A percentile compares a stretch with the other conserved stretches of the same genome.
These are phyloP conservation scores for Camellia japonica DNA, from an alignment of 148 eudicot genomes.

Conservation along the genomic window DNA sequence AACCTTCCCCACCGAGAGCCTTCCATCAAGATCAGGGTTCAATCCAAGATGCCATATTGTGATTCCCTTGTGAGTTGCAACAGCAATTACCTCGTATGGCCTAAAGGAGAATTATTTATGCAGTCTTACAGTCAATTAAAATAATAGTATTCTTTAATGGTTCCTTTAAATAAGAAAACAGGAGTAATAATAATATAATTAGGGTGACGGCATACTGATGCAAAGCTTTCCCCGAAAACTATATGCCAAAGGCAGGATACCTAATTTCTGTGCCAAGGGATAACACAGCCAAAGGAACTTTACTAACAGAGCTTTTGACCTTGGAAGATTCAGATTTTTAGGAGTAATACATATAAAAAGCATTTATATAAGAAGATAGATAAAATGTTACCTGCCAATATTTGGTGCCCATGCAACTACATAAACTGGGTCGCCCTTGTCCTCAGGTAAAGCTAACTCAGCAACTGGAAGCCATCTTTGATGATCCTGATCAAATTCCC, in stretches of 20 bases:
- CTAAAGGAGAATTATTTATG: constrained; percentile 30
- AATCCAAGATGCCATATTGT: constrained; percentile 86
- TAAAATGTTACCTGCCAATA: constrained; percentile 67
- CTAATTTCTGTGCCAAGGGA: too few species aligned
- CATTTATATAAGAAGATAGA: neutral
- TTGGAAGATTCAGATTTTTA: neutral
- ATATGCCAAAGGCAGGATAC: too few species aligned
- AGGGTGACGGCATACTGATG: neutral
- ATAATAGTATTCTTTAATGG: neutral
- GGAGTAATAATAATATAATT: neutral
- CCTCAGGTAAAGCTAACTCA: constrained; percentile 68
- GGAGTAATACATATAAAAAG: neutral
- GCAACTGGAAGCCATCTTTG: constrained; percentile 99
- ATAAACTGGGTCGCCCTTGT: constrained; percentile 64
- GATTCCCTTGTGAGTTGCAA: constrained; percentile 79
- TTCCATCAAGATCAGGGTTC: constrained; percentile 73
- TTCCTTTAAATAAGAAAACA: neutral
- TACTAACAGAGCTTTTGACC: too few species aligned
- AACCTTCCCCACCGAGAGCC: constrained; percentile 67
- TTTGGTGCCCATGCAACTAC: constrained; percentile 97
- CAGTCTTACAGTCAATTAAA: neutral
- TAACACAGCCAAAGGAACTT: neutral
- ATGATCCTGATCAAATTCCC: constrained; percentile 96
- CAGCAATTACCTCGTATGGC: constrained; percentile 83
- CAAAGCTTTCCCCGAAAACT: neutral